These are phyloP conservation scores for Lavandula angustifolia DNA, from an alignment of 257 asterid genomes.

Conservation along the genomic window DNA sequence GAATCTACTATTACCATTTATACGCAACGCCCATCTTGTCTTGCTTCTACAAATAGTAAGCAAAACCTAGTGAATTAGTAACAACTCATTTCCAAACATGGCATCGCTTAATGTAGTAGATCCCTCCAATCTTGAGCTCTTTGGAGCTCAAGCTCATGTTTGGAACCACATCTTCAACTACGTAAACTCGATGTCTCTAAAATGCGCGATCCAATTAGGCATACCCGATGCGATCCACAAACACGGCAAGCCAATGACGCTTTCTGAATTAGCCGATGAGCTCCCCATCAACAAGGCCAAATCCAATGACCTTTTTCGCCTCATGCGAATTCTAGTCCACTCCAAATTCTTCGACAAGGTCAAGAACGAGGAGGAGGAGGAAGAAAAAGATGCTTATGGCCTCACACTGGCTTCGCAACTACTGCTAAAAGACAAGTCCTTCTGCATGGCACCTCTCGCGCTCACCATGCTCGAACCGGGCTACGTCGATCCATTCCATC, in stretches of 20 bases:
- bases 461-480: too few species aligned
- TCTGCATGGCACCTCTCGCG: too few species aligned
- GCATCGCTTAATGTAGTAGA: not conserved
- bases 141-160: constrained; percentile 29
- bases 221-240: constrained; percentile 26
- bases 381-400: constrained; percentile 6
- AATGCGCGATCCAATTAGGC: constrained; percentile 28
- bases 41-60: too few species aligned
- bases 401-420: constrained; percentile 23
- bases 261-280: not conserved
- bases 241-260: constrained; percentile 23
- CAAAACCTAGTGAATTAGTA: too few species aligned
- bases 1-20: too few species aligned
- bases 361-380: not conserved
- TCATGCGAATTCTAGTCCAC: constrained; percentile 14
- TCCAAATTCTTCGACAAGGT: constrained; percentile 20
- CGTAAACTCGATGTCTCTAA: constrained; percentile 23
- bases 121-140: constrained; percentile 4
- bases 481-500: too few species aligned
- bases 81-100: too few species aligned
- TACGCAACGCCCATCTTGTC: too few species aligned
- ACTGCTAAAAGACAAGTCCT: not conserved
- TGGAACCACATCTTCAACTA: constrained; percentile 21
- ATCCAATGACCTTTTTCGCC: not conserved
- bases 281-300: constrained; percentile 17